Conservation (phyloP, 2,329 filamentous ascomycete species). For the Bisporella sp. region DNA sequence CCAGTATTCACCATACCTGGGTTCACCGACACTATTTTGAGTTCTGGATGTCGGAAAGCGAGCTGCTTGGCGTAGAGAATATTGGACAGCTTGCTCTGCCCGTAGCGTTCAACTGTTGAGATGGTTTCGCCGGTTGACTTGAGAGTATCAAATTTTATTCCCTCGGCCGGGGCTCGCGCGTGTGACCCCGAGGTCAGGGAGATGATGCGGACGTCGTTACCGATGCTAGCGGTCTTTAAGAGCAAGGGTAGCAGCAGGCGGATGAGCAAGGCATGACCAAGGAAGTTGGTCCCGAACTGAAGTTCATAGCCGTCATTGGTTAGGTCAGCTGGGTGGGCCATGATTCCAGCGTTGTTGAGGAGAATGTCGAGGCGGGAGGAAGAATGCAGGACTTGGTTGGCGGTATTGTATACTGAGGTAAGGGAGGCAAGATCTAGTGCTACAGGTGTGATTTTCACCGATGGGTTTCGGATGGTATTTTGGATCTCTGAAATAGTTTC, state of each 20-base stretch:
- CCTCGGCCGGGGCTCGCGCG: neutral
- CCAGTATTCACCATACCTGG: neutral
- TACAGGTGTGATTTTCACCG: conserved; percentile 4
- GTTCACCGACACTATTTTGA: neutral
- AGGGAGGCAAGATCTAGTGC: conserved; percentile 36
- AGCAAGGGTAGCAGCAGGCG: conserved; percentile 30
- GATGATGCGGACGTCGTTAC: conserved; percentile 12
- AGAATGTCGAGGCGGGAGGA: conserved; percentile 36
- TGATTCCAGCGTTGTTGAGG: conserved; percentile 39
- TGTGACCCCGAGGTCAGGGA: neutral
- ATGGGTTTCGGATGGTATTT: conserved; percentile 9
- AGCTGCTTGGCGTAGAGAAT: neutral
- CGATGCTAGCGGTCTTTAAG: conserved; percentile 16
- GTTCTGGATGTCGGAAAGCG: neutral
- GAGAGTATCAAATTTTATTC: neutral
- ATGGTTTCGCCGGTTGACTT: neutral
- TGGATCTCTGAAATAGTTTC: conserved; percentile 33
- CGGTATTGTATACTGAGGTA: conserved; percentile 35
- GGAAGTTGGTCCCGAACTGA: conserved; percentile 41
- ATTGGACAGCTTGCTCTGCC: neutral
- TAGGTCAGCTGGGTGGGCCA: conserved; percentile 30
- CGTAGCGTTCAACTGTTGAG: neutral
- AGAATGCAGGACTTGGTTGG: conserved; percentile 28
- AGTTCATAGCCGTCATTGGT: conserved; percentile 41
- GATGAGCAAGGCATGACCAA: conserved; percentile 39